Evolutionary conservation across 805 yeast species (phyloP), one percentile per base, ranked within the genome.

Genomic region (Myxozyma mucilagina): DNA sequence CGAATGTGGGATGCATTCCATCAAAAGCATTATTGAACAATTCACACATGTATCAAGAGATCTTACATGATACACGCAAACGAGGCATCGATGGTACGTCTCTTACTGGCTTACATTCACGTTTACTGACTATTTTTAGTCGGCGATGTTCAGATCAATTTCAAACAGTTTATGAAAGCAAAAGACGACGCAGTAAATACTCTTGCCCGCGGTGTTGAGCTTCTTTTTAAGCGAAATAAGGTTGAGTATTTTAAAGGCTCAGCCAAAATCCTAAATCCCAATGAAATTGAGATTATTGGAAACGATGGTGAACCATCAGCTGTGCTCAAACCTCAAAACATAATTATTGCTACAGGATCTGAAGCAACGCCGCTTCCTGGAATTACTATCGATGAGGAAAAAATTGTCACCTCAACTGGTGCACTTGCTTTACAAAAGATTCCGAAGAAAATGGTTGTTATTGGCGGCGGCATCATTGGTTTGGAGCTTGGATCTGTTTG

Each of bases 381-480:
- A 65, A 90, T 94, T 71, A 87, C 85, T 70, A 85, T 94, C 67
- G 99, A 94, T 74, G 98, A 94, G 80, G 96, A 93, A 82, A 87
- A 96, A 80, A 94, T 94, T 69, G 97, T 94, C 57, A 82, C 96
- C 41, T 91, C 97, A 35, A 94, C 99, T 50, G 99, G 99, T 71
- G 89, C 90, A 60, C 79, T 94, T 59, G 76, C 87, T 29, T 82
- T 94, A 71, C 82, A 84, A 75, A 97, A 92, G 80, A 82, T 94
- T 61, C 99, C 99, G 73, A 91, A 94, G 82, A 86, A 82, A 75
- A 72, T 94, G 73, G 87, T 93, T 69, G 86, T 94, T 78, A 93
- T 94, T 72, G 99, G 99, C 76, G 99, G 97, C 79, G 99, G 99
- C 82, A 93, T 94, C 80, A 94, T 94, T 75, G 99, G 99, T 73